phyloP scores from a whole-genome alignment of 305 asterid species.

The Solanum hybrid region DNA sequence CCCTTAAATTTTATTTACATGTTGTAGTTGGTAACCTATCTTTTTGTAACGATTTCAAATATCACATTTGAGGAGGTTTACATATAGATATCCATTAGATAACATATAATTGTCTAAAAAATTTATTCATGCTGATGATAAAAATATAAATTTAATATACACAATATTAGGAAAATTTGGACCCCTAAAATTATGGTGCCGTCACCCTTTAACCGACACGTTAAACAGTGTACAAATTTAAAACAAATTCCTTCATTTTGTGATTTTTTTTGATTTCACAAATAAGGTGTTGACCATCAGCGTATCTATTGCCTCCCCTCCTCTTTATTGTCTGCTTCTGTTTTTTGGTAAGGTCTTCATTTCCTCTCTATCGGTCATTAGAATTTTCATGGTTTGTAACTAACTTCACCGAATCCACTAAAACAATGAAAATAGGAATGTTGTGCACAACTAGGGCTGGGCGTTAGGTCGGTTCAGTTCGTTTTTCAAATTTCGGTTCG shows the following conservation, averaged over 20 bases:
- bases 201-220: neutral
- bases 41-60: neutral
- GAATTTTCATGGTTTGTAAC: neutral
- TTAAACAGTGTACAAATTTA: neutral
- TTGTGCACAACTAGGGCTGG: neutral
- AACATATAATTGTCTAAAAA: neutral
- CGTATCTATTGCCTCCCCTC: neutral
- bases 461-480: too few species aligned
- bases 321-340: neutral
- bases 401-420: neutral
- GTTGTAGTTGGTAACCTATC: neutral
- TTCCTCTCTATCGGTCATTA: neutral
- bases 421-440: neutral
- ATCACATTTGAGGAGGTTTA: neutral
- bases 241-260: neutral
- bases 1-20: neutral
- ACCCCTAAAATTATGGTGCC: neutral
- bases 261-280: neutral
- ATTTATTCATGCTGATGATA: neutral
- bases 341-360: neutral
- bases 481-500: too few species aligned
- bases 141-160: neutral
- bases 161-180: neutral
- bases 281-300: neutral
- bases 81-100: neutral